Percentiles rank a stretch among this genome's conserved stretches.
Evolutionary conservation across 768 basidiomycete species (phyloP).

Genomic region (Naganishia vaughanmartiniae): DNA sequence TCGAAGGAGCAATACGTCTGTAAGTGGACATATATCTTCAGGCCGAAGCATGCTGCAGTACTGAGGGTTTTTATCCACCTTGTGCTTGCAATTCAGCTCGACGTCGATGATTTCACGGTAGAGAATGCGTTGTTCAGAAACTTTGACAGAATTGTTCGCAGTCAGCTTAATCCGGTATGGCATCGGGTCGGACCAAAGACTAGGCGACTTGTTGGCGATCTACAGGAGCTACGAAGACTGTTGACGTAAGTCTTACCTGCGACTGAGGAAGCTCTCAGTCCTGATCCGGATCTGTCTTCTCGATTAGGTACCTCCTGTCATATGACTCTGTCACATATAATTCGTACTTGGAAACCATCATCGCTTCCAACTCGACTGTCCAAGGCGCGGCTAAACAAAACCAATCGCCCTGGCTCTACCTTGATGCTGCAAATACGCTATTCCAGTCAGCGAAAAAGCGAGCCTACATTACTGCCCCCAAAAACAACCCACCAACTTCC

Average conservation of each 20-base stretch:
- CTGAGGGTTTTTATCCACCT: not conserved
- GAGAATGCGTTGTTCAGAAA: constrained; percentile 91
- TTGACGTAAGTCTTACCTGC: constrained; percentile 62
- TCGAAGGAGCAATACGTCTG: constrained; percentile 77
- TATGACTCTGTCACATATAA: constrained; percentile 90
- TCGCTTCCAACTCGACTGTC: constrained; percentile 61
- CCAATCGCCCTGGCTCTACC: constrained; percentile 78
- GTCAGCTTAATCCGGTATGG: constrained; percentile 90
- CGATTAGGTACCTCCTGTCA: constrained; percentile 70
- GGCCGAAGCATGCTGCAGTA: not conserved
- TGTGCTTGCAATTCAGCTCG: constrained; percentile 63
- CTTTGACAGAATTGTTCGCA: constrained; percentile 82
- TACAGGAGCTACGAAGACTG: constrained; percentile 77
- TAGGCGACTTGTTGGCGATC: constrained; percentile 83
- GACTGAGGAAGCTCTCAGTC: not conserved
- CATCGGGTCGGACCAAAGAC: constrained; percentile 92
- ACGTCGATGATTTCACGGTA: constrained; percentile 86
- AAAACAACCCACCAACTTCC: constrained; percentile 36
- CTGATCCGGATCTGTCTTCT: not conserved
- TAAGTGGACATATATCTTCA: constrained; percentile 39
- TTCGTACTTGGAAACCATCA: constrained; percentile 82
- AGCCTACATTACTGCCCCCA: constrained; percentile 63
- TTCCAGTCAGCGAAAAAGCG: constrained; percentile 74
- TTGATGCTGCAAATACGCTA: constrained; percentile 83
- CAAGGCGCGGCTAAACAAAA: constrained; percentile 64